These are phyloP conservation scores for Aspergillus sergii DNA, from an alignment of 2,329 filamentous ascomycete genomes.

Conservation along the genomic window DNA sequence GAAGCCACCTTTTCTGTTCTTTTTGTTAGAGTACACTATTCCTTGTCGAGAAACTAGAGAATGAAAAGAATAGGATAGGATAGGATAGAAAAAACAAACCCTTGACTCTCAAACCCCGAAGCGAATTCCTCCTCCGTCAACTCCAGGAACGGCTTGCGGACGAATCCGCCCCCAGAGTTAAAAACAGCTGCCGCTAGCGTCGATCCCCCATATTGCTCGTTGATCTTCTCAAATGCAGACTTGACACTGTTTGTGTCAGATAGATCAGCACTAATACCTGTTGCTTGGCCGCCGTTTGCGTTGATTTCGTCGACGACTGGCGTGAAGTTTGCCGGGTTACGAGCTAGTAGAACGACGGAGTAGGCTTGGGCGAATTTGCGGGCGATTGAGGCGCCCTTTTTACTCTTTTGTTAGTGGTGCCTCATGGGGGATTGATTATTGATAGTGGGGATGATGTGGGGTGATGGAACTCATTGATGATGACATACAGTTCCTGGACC, in stretches of 20 bases:
- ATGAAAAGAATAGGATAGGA: neutral
- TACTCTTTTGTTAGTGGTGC: neutral
- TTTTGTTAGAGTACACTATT: neutral
- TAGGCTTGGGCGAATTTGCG: conserved; percentile 62
- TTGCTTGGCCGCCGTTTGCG: conserved; percentile 57
- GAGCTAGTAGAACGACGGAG: conserved; percentile 61
- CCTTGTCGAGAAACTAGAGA: too few relatives aligned
- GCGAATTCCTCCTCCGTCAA: conserved; percentile 61
- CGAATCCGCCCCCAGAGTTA: conserved; percentile 61
- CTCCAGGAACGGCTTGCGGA: conserved; percentile 64
- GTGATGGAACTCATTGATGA: neutral
- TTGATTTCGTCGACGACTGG: conserved; percentile 63
- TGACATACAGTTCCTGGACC: conserved; percentile 47
- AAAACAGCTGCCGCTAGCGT: conserved; percentile 59
- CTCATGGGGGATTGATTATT: neutral
- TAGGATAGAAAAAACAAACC: conserved; percentile 39
- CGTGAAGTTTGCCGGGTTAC: conserved; percentile 60
- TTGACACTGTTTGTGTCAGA: conserved; percentile 56
- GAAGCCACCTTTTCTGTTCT: conserved; percentile 63
- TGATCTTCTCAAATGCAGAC: conserved; percentile 56
- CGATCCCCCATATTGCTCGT: conserved; percentile 53
- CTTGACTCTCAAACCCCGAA: conserved; percentile 52
- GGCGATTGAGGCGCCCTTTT: conserved; percentile 59
- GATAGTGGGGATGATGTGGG: neutral
- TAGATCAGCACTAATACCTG: conserved; percentile 64